Conservation (phyloP, 2,329 filamentous ascomycete genomes). For the Venturia effusa region DNA sequence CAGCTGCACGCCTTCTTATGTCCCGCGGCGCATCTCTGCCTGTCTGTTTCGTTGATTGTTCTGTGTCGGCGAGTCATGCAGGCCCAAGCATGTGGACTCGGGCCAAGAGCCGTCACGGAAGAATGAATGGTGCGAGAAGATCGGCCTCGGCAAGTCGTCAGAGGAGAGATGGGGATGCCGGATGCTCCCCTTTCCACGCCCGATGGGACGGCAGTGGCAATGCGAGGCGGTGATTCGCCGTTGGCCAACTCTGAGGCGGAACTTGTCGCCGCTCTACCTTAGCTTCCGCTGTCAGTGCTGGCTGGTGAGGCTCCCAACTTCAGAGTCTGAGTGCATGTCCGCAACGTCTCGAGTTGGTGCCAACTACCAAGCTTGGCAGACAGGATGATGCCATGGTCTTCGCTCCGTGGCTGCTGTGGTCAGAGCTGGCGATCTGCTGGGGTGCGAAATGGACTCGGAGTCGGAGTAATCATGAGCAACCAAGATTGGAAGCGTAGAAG, state of each 20-base stretch:
- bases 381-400: background rate
- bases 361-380: too few relatives aligned
- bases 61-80: background rate
- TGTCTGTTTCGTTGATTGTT: background rate
- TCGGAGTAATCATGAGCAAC: background rate
- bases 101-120: background rate
- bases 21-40: background rate
- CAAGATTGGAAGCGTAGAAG: too few relatives aligned
- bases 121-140: background rate
- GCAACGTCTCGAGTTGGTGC: background rate
- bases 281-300: too few relatives aligned
- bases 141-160: background rate
- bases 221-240: background rate
- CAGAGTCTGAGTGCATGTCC: background rate
- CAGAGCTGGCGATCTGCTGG: background rate
- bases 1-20: background rate
- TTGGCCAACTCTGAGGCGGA: background rate
- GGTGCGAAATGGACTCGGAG: too few relatives aligned
- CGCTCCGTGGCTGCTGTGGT: background rate
- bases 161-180: background rate
- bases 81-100: background rate
- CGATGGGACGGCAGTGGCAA: background rate
- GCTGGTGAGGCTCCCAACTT: too few relatives aligned
- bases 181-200: background rate
- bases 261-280: too few relatives aligned